phyloP scores from a whole-genome alignment of 768 basidiomycete genomes.

The Rhizopogon roseolus region DNA sequence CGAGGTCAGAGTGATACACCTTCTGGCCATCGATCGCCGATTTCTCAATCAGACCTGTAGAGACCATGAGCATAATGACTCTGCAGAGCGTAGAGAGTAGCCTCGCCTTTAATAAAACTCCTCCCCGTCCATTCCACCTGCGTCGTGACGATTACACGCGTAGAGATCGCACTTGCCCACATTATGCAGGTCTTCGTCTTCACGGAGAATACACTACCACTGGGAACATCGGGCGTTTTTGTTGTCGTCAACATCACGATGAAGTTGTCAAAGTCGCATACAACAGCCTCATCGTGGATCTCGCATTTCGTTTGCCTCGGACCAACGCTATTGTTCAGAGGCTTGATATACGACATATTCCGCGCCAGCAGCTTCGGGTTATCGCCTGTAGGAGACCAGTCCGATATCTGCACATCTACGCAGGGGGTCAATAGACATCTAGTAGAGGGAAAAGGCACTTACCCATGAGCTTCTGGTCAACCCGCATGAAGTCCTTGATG shows the following conservation, averaged over 20 bases:
- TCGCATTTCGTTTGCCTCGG: conserved; percentile 97
- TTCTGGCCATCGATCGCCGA: conserved; percentile 92
- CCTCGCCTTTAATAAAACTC: conserved; percentile 90
- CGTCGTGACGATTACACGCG: conserved; percentile 81
- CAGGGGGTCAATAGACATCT: not conserved
- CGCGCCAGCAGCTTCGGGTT: conserved; percentile 71
- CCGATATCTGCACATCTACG: conserved; percentile 90
- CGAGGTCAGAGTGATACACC: conserved; percentile 77
- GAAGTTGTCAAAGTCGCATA: conserved; percentile 82
- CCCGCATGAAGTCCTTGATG: conserved; percentile 88
- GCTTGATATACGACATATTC: conserved; percentile 97
- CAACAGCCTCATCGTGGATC: conserved; percentile 76
- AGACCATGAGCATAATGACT: not conserved
- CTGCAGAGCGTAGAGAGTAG: not conserved
- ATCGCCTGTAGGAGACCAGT: conserved; percentile 74
- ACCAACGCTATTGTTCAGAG: conserved; percentile 79
- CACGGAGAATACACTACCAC: conserved; percentile 87
- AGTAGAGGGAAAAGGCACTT: conserved; percentile 21
- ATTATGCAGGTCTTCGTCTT: conserved; percentile 93
- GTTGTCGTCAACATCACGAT: conserved; percentile 86
- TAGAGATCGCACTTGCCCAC: conserved; percentile 82
- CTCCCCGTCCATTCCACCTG: conserved; percentile 95
- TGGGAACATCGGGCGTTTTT: conserved; percentile 90
- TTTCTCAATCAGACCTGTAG: conserved; percentile 85
- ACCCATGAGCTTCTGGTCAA: conserved; percentile 89